Percentiles rank a stretch among this genome's conserved stretches.
phyloP scores from a whole-genome alignment of 108 stramenopile species.

The Pseudonitzschia delicatissima region DNA sequence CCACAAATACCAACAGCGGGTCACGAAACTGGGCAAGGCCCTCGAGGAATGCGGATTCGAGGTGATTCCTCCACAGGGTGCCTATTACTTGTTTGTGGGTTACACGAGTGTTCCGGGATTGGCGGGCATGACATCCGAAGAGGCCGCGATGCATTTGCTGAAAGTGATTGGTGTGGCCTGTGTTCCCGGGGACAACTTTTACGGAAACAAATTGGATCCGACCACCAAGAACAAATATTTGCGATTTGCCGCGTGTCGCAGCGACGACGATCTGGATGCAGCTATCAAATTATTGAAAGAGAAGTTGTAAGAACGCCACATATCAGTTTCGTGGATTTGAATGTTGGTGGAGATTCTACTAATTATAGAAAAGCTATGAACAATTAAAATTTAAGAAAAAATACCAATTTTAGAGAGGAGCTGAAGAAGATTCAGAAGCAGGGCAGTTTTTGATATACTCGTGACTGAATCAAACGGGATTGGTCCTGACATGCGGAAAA shows the following conservation, averaged over 20 bases:
- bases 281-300: slow-evolving; percentile 40
- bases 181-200: slow-evolving; percentile 76
- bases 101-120: slow-evolving; percentile 40
- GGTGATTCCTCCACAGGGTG: slow-evolving; percentile 48
- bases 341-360: too few species aligned
- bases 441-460: too few species aligned
- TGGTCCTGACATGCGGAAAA: too few species aligned
- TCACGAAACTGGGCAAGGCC: slow-evolving; percentile 32
- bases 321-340: too few species aligned
- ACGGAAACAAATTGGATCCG: slow-evolving; percentile 31
- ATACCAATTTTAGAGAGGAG: too few species aligned
- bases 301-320: too few species aligned
- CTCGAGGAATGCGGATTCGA: slow-evolving; percentile 44
- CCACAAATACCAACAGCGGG: slow-evolving; percentile 34
- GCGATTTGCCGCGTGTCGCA: slow-evolving; percentile 71
- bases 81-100: slow-evolving; percentile 67
- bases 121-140: slow-evolving; percentile 25
- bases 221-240: slow-evolving; percentile 30
- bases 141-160: slow-evolving; percentile 67
- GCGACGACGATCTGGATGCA: slow-evolving; percentile 40
- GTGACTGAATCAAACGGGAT: too few species aligned
- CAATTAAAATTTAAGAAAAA: too few species aligned
- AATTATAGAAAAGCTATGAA: too few species aligned
- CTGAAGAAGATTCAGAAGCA: too few species aligned
- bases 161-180: slow-evolving; percentile 57